These are phyloP conservation scores for Excoecaria cochinchinensis DNA, from an alignment of 345 rosid genomes.

Conservation along the genomic window DNA sequence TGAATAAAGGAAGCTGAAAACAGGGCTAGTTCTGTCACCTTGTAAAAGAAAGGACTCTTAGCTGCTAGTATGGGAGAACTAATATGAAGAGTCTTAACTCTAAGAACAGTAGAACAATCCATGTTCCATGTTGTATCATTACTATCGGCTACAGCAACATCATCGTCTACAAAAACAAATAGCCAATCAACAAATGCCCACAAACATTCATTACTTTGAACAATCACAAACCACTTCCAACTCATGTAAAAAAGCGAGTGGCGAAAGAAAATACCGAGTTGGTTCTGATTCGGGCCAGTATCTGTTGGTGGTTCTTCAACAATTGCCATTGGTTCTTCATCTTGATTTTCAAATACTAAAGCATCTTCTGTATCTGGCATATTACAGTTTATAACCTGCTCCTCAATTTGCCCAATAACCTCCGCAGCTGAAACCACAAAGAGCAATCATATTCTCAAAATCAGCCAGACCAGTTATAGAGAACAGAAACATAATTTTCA, in stretches of 20 bases:
- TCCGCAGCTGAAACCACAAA: conserved; percentile 34
- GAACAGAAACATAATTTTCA: neutral
- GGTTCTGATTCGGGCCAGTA: conserved; percentile 23
- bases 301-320: conserved; percentile 52
- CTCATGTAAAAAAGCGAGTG: neutral
- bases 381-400: conserved; percentile 50
- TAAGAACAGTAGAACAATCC: conserved; percentile 41
- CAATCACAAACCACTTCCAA: neutral
- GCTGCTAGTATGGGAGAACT: conserved; percentile 81
- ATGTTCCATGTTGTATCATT: conserved; percentile 38
- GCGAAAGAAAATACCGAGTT: conserved; percentile 29
- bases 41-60: conserved; percentile 71
- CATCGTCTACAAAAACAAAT: conserved; percentile 38
- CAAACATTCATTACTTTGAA: neutral
- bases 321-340: conserved; percentile 59
- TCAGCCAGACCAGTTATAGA: neutral
- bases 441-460: neutral
- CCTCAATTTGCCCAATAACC: conserved; percentile 40
- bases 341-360: conserved; percentile 50
- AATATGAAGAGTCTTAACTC: conserved; percentile 59
- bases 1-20: conserved; percentile 10
- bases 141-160: conserved; percentile 9
- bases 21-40: conserved; percentile 39
- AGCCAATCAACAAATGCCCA: conserved; percentile 11
- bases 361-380: conserved; percentile 54